Percentiles rank a stretch among this genome's conserved stretches.
Conservation (phyloP, 805 yeast genomes). For the Hanseniaspora meyeri region DNA sequence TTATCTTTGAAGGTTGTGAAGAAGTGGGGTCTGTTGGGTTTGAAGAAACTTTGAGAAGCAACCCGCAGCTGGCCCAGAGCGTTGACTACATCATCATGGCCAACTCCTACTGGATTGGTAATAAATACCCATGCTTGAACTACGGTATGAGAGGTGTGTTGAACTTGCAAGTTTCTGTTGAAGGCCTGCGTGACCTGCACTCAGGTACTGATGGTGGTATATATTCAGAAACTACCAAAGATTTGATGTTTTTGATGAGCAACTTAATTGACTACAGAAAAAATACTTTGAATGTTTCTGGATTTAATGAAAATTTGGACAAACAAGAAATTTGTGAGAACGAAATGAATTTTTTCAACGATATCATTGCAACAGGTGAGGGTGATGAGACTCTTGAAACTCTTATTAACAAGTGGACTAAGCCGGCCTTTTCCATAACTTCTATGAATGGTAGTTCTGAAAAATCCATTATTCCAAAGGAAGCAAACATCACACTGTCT, state of each 20-base stretch:
- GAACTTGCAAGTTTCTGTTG: conserved; percentile 61
- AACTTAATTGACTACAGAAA: conserved; percentile 22
- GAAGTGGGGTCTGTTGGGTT: conserved; percentile 88
- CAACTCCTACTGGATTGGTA: conserved; percentile 91
- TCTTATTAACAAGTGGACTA: conserved; percentile 72
- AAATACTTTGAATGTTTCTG: conserved; percentile 39
- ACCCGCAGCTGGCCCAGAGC: conserved; percentile 46
- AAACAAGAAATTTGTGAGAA: conserved; percentile 34
- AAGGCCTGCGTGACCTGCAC: conserved; percentile 78
- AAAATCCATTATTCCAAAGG: conserved; percentile 77
- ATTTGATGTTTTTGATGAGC: conserved; percentile 54
- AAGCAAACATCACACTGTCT: conserved; percentile 64
- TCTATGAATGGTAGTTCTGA: conserved; percentile 78
- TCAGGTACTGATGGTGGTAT: conserved; percentile 96
- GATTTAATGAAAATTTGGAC: background rate
- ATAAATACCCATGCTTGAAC: conserved; percentile 75
- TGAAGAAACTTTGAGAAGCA: conserved; percentile 45
- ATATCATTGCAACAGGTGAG: conserved; percentile 37
- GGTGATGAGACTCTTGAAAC: conserved; percentile 33
- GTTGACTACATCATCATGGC: conserved; percentile 85
- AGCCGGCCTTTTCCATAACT: conserved; percentile 81
- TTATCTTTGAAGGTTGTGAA: conserved; percentile 88
- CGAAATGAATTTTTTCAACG: conserved; percentile 52
- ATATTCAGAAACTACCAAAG: conserved; percentile 77
- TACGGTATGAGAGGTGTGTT: conserved; percentile 90